These are phyloP conservation scores for Metarhizium anisopliae DNA, from an alignment of 2,329 filamentous ascomycete species.

Conservation along the genomic window DNA sequence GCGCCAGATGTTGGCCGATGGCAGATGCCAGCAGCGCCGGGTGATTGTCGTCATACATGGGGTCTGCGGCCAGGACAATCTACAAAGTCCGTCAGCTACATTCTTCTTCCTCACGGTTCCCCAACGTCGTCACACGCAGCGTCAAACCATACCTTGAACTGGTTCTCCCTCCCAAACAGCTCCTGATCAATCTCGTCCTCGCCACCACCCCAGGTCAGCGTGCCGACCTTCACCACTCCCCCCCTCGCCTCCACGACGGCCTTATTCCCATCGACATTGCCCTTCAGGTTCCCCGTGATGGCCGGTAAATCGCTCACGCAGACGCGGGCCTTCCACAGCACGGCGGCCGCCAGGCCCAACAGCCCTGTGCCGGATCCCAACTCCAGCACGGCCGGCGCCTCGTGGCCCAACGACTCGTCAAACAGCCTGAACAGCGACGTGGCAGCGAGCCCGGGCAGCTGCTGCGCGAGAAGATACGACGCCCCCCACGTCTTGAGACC, in stretches of 20 bases:
- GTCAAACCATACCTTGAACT: constrained; percentile 38
- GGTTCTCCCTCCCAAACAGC: constrained; percentile 34
- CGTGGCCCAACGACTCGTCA: constrained; percentile 21
- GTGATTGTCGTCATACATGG: constrained; percentile 79
- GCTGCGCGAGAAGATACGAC: constrained; percentile 73
- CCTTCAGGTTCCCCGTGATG: constrained; percentile 74
- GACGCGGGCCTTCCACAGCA: constrained; percentile 56
- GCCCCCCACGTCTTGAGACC: constrained; percentile 96
- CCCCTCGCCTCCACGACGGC: constrained; percentile 42
- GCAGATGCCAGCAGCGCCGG: constrained; percentile 64
- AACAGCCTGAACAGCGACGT: constrained; percentile 38
- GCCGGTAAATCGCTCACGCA: constrained; percentile 72
- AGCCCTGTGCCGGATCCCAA: constrained; percentile 86
- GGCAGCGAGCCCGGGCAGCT: constrained; percentile 44
- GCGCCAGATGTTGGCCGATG: constrained; percentile 58
- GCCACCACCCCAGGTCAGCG: constrained; percentile 64
- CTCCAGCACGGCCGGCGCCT: constrained; percentile 50
- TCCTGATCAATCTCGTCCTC: constrained; percentile 33
- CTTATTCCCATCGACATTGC: constrained; percentile 61
- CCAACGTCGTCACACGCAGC: too few relatives aligned
- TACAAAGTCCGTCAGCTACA: constrained; percentile 18
- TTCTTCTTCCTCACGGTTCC: not conserved
- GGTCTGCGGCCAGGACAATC: constrained; percentile 77
- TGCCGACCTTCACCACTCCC: constrained; percentile 51
- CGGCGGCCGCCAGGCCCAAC: constrained; percentile 78